Evolutionary conservation across 352 stramenopile genomes (phyloP).

Genomic region (Phytophthora multivora): DNA sequence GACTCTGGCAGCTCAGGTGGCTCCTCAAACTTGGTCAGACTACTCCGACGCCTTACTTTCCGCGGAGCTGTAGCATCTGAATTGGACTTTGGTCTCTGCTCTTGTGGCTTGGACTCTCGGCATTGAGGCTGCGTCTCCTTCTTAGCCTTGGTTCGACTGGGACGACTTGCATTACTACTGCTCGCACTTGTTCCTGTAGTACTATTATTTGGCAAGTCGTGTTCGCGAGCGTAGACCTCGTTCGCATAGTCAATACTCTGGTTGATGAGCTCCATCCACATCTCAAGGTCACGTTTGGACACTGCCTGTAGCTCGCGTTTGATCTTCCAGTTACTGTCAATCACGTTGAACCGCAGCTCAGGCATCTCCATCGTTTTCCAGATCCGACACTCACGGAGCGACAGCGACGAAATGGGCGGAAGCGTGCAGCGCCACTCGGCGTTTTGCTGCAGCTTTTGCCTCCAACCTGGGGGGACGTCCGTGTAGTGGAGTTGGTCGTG

Average conservation of each 20-base stretch:
- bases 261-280: constrained; percentile 78
- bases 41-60: constrained; percentile 36
- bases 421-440: constrained; percentile 32
- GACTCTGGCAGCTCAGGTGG: constrained; percentile 40
- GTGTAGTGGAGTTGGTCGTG: constrained; percentile 79
- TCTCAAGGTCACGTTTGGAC: constrained; percentile 61
- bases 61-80: constrained; percentile 21
- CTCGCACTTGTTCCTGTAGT: constrained; percentile 35
- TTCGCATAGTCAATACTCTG: constrained; percentile 82
- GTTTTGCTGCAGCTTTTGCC: constrained; percentile 37
- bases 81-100: constrained; percentile 19
- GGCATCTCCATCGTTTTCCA: constrained; percentile 90
- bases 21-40: constrained; percentile 35
- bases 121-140: constrained; percentile 14
- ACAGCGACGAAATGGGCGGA: constrained; percentile 61
- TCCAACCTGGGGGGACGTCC: constrained; percentile 40
- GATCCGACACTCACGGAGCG: constrained; percentile 73
- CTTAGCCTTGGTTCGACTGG: constrained; percentile 29
- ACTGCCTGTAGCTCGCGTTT: constrained; percentile 75
- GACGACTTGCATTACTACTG: constrained; percentile 36
- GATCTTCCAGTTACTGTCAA: constrained; percentile 84
- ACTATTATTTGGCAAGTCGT: constrained; percentile 45
- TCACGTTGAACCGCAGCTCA: constrained; percentile 77
- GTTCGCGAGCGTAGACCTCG: constrained; percentile 40
- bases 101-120: constrained; percentile 17